Conservation (phyloP, 371 early-diverging fungal species). For the Mortierella sp. region DNA sequence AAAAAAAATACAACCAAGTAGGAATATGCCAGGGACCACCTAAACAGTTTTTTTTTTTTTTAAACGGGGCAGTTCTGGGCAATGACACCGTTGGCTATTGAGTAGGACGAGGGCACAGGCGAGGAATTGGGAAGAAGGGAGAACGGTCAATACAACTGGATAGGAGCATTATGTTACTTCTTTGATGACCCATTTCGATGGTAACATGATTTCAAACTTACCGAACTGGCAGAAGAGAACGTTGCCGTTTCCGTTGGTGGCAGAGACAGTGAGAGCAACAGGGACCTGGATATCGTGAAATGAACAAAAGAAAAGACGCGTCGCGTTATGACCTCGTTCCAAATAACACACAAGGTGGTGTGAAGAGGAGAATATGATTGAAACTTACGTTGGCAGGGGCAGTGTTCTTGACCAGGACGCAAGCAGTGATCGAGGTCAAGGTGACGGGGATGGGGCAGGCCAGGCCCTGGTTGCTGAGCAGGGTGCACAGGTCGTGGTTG, state of each 20-base stretch:
- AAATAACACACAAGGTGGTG: not conserved
- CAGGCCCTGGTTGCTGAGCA: constrained; percentile 12
- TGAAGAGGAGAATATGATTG: not conserved
- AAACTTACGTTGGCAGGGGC: constrained; percentile 26
- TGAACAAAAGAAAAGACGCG: not conserved
- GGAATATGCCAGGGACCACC: too few species aligned
- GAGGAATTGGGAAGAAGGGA: too few species aligned
- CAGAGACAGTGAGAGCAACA: constrained; percentile 23
- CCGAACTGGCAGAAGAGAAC: constrained; percentile 29
- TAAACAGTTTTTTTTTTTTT: too few species aligned
- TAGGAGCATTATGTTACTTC: not conserved
- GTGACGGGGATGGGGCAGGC: constrained; percentile 34
- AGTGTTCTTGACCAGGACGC: constrained; percentile 27
- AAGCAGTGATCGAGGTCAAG: constrained; percentile 30
- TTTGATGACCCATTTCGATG: not conserved
- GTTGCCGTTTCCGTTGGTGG: constrained; percentile 26
- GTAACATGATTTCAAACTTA: constrained; percentile 4
- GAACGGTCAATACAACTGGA: not conserved
- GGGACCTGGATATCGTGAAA: constrained; percentile 4
- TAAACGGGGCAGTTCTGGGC: constrained; percentile 26
- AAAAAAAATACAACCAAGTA: too few species aligned
- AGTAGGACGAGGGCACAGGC: too few species aligned
- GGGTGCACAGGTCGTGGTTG: constrained; percentile 18
- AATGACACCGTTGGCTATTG: constrained; percentile 27
- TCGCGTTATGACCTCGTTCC: not conserved